Evolutionary conservation across 768 basidiomycete genomes (phyloP).

Genomic region (Mycena vulgaris): DNA sequence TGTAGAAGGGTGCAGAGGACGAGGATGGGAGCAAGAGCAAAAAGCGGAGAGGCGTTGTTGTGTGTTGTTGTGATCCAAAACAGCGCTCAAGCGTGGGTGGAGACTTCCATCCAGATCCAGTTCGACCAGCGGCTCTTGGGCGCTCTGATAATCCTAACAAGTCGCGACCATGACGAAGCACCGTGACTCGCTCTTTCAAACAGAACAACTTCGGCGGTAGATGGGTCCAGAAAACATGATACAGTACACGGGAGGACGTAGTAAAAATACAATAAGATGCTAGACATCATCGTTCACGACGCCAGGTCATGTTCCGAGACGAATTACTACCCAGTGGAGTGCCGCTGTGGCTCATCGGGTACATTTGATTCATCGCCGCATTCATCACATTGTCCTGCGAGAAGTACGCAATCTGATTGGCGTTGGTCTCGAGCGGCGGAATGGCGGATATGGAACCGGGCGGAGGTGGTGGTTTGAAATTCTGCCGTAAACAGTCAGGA

Average conservation of each 20-base stretch:
- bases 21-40: background rate
- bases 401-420: conserved; percentile 33
- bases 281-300: conserved; percentile 21
- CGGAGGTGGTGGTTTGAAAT: conserved; percentile 69
- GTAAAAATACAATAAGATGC: conserved; percentile 16
- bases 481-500: conserved; percentile 51
- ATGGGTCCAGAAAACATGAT: background rate
- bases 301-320: conserved; percentile 31
- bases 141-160: too few relatives aligned
- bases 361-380: conserved; percentile 26
- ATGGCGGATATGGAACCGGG: conserved; percentile 27
- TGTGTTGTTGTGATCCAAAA: too few relatives aligned
- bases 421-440: conserved; percentile 23
- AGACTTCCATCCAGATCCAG: too few relatives aligned
- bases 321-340: conserved; percentile 15
- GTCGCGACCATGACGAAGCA: too few relatives aligned
- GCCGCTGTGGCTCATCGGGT: conserved; percentile 31
- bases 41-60: conserved; percentile 16
- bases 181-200: too few relatives aligned
- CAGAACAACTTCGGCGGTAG: too few relatives aligned
- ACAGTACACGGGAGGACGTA: background rate
- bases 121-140: too few relatives aligned
- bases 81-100: too few relatives aligned
- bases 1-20: background rate
- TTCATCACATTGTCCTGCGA: conserved; percentile 28